Conservation (phyloP, 768 basidiomycete species). For the Mycena floridula region DNA sequence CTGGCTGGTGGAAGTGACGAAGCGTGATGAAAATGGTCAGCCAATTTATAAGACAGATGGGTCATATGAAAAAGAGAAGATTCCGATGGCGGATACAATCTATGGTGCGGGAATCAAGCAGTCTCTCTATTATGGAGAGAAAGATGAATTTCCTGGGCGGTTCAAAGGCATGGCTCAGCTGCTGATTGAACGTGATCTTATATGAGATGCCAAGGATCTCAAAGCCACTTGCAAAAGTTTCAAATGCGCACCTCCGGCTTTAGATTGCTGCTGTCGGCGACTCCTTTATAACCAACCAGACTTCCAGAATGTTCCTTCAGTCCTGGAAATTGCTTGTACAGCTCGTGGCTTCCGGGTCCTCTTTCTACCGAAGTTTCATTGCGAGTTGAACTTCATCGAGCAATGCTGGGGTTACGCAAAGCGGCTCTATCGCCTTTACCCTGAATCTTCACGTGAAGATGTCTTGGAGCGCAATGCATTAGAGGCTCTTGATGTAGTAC, state of each 20-base stretch:
- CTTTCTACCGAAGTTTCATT: conserved; percentile 9
- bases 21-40: too few relatives aligned
- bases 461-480: too few relatives aligned
- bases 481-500: too few relatives aligned
- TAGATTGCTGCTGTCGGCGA: conserved; percentile 1
- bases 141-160: background rate
- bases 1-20: too few relatives aligned
- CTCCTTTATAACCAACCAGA: conserved; percentile 5
- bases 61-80: too few relatives aligned
- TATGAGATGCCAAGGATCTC: background rate
- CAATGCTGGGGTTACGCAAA: conserved; percentile 9
- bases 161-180: background rate
- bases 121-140: too few relatives aligned
- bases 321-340: conserved; percentile 3
- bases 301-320: conserved; percentile 1
- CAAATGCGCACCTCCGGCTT: background rate
- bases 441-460: too few relatives aligned
- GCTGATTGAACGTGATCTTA: background rate
- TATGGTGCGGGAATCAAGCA: too few relatives aligned
- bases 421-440: conserved; percentile 5
- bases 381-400: conserved; percentile 11
- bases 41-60: too few relatives aligned
- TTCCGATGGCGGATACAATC: too few relatives aligned
- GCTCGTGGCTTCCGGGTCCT: conserved; percentile 3
- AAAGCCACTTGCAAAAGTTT: background rate